A percentile compares a stretch with the other conserved stretches of the same genome.
These are phyloP conservation scores for Colletotrichum melonis DNA, from an alignment of 2,329 filamentous ascomycete genomes.

Conservation along the genomic window DNA sequence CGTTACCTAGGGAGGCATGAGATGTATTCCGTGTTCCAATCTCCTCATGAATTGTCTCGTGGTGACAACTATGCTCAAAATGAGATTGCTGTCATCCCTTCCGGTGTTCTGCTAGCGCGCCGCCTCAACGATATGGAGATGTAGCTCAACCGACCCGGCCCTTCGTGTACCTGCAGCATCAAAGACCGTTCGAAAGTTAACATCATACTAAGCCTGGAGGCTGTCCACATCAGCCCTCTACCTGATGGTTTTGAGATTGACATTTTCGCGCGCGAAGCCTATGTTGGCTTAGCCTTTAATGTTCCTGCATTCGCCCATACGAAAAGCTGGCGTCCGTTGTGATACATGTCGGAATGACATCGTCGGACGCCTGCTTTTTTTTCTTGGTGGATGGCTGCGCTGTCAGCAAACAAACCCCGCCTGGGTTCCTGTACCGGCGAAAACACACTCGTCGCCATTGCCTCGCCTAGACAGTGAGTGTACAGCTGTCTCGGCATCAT, in stretches of 20 bases:
- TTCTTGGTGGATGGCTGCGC: background rate
- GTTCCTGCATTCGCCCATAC: constrained; percentile 14
- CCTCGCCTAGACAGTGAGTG: background rate
- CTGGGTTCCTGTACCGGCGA: background rate
- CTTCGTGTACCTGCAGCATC: background rate
- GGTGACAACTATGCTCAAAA: background rate
- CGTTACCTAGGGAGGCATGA: background rate
- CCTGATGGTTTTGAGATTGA: background rate
- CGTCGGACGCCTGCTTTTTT: constrained; percentile 7
- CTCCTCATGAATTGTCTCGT: background rate
- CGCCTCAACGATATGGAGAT: background rate
- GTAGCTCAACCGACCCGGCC: background rate
- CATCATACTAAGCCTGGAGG: background rate
- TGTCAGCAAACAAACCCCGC: background rate
- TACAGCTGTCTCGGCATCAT: constrained; percentile 11
- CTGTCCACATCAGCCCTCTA: background rate
- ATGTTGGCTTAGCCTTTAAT: background rate
- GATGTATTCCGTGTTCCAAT: background rate
- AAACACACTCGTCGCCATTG: background rate
- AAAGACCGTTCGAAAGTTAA: background rate
- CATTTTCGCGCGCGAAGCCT: background rate
- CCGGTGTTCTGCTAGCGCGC: background rate
- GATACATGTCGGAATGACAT: constrained; percentile 18
- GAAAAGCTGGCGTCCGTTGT: constrained; percentile 7
- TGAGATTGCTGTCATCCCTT: background rate